phyloP scores from a whole-genome alignment of 2,329 filamentous ascomycete species.

The Aspergillus eucalypticola region DNA sequence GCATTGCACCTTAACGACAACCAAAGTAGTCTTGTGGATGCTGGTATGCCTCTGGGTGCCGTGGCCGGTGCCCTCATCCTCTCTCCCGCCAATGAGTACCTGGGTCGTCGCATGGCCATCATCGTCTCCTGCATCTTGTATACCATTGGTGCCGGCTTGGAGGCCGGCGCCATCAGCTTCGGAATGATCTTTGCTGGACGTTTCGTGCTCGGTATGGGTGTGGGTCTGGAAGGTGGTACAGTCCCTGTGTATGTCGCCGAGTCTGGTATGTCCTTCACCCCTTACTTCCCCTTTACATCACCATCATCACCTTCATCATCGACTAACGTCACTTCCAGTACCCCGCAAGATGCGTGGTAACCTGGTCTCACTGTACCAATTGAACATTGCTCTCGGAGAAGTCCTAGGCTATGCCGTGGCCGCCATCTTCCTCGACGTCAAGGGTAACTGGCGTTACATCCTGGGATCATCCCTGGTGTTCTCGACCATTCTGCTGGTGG shows the following conservation, averaged over 20 bases:
- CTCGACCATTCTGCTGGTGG: slow-evolving; percentile 61
- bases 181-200: slow-evolving; percentile 70
- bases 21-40: slow-evolving; percentile 67
- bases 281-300: not conserved
- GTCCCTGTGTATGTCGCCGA: slow-evolving; percentile 75
- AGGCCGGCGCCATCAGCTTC: slow-evolving; percentile 68
- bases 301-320: not conserved
- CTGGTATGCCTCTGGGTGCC: slow-evolving; percentile 70
- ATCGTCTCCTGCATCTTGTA: slow-evolving; percentile 69
- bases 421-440: slow-evolving; percentile 70
- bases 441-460: slow-evolving; percentile 72
- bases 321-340: slow-evolving; percentile 40
- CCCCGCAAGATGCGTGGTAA: slow-evolving; percentile 68
- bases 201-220: slow-evolving; percentile 68
- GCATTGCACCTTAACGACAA: slow-evolving; percentile 57
- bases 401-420: slow-evolving; percentile 72
- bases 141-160: slow-evolving; percentile 67
- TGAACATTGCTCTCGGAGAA: slow-evolving; percentile 74
- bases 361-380: slow-evolving; percentile 71
- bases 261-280: slow-evolving; percentile 31
- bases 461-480: slow-evolving; percentile 71
- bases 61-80: slow-evolving; percentile 69
- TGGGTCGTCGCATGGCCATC: slow-evolving; percentile 68
- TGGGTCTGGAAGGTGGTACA: slow-evolving; percentile 72
- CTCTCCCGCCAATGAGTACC: slow-evolving; percentile 66